Evolutionary conservation across 108 stramenopile genomes (phyloP), one percentile per base, ranked within the genome.

Genomic region (Fragilaria crotonensis): DNA sequence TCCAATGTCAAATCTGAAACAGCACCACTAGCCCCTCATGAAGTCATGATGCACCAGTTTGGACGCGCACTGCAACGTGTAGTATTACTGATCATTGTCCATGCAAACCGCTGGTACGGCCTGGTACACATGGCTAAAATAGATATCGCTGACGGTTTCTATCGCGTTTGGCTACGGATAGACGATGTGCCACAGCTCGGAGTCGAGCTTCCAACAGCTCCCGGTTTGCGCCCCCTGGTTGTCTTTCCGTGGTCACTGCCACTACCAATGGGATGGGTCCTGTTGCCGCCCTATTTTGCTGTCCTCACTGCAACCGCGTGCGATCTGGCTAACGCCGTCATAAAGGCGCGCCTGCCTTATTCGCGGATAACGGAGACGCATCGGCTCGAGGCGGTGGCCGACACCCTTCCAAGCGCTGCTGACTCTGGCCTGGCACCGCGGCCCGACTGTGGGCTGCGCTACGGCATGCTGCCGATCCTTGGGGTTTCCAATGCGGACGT

Each of bases 211-310:
- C 49, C 49, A 11, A 50, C 47, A 11, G 3, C 11, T 1, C 27
- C 41, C 0, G 68, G 62, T 2, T 47, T 60, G 26, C 41, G 29
- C 30, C 48, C 74, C 0, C 29, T 62, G 3, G 30, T 77, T 3
- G 76, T 62, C 5, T 32, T 77, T 22, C 76, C 72, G 3, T n/a
- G n/a, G n/a, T n/a, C n/a, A n/a, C 29, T 60, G 22, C 30, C 51
- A 3, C 57, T 72, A 14, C 76, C 67, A 18, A 77, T 77, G 76
- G 76, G 76, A 4, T 77, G 76, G 71, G 36, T 57, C 2, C 55
- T 65, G 9, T 65, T 64, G 1, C 76, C 76, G 4, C 76, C 71
- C 14, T 64, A 54, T 19, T 72, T 79, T 45, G 60, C 57, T 7
- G 60, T 72, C 2, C 68, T 63, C 31, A 70, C 76, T 5, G 72